Conservation (phyloP, 2,329 filamentous ascomycete species). For the Canariomyces notabilis region DNA sequence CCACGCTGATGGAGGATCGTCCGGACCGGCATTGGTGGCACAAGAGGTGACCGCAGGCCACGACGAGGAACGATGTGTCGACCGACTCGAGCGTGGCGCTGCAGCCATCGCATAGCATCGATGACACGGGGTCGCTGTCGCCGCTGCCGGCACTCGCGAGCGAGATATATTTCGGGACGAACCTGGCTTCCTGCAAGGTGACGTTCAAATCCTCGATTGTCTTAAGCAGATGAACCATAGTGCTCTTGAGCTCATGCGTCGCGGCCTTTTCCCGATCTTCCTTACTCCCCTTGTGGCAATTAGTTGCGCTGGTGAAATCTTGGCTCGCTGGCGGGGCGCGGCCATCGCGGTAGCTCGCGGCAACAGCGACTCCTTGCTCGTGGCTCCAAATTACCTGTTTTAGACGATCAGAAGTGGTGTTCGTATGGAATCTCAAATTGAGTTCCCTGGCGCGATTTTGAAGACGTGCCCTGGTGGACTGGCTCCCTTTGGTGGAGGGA, state of each 20-base stretch:
- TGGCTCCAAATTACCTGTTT: constrained; percentile 10
- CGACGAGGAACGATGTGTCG: constrained; percentile 18
- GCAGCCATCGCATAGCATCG: constrained; percentile 5
- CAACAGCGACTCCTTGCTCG: background rate
- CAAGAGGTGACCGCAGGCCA: constrained; percentile 27
- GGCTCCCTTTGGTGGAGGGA: background rate
- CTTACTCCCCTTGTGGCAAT: no score
- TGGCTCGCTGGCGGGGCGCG: constrained; percentile 9
- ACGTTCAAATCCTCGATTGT: constrained; percentile 12
- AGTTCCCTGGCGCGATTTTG: background rate
- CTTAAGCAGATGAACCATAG: constrained; percentile 14
- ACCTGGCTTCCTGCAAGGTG: constrained; percentile 4
- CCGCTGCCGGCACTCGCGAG: background rate
- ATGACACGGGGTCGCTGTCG: background rate
- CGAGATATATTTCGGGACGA: constrained; percentile 7
- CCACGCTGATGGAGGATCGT: no score
- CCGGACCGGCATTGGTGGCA: constrained; percentile 22
- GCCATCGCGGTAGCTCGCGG: constrained; percentile 14
- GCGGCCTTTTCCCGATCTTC: no score
- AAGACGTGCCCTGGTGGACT: background rate
- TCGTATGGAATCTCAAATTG: constrained; percentile 7
- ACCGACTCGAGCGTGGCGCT: background rate
- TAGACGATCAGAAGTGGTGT: background rate
- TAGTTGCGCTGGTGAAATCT: no score
- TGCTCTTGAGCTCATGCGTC: constrained; percentile 15